Percentiles rank a stretch among this genome's conserved stretches.
phyloP scores from a whole-genome alignment of 768 basidiomycete genomes.

The Cyclocybe aegerita region DNA sequence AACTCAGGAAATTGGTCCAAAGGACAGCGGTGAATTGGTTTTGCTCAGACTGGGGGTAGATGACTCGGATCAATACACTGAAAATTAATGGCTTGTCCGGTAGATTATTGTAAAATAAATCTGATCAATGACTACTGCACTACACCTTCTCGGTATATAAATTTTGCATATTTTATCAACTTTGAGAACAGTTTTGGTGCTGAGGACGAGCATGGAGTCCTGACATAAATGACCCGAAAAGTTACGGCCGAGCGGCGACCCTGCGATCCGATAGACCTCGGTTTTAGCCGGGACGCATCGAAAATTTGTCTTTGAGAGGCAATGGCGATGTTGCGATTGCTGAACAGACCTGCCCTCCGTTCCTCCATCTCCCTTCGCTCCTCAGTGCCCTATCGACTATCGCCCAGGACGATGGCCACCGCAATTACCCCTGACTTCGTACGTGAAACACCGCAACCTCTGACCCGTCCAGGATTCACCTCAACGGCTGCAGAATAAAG shows the following conservation, averaged over 20 bases:
- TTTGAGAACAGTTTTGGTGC: too few species aligned
- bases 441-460: constrained; percentile 21
- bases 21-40: too few species aligned
- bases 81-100: too few species aligned
- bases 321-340: constrained; percentile 37
- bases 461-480: constrained; percentile 3
- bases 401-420: constrained; percentile 57
- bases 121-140: too few species aligned
- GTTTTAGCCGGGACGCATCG: constrained; percentile 23
- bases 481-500: constrained; percentile 69
- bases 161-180: too few species aligned
- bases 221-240: neutral
- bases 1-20: too few species aligned
- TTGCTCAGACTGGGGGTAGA: too few species aligned
- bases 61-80: too few species aligned
- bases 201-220: neutral
- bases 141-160: too few species aligned
- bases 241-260: constrained; percentile 2
- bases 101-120: too few species aligned
- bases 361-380: constrained; percentile 30
- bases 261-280: constrained; percentile 18
- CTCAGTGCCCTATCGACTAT: constrained; percentile 21
- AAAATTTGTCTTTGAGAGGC: constrained; percentile 19
- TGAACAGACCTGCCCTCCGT: constrained; percentile 32
- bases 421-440: constrained; percentile 62